Evolutionary conservation across 257 asterid genomes (phyloP), one percentile per base, ranked within the genome.

Genomic region (Nicotiana sylvestris): DNA sequence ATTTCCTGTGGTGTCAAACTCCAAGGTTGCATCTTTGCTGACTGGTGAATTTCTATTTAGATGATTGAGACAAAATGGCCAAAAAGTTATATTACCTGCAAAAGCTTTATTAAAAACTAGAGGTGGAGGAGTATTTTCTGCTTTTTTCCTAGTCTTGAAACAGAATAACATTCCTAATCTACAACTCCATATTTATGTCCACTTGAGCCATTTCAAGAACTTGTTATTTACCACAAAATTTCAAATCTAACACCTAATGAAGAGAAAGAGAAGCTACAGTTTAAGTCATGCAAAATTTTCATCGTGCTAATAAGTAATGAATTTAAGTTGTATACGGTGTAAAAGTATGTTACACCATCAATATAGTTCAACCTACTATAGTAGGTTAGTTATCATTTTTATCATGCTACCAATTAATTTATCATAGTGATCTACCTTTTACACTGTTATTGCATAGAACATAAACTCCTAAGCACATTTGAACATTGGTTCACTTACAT

Each of bases 41-140:
- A 92, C 93, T 80, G 98, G 93, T 84, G 97, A 91, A 81, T 92
- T 92, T 91, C 99, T 95, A 88, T 92, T 90, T 85, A 88, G 90
- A 93, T 85, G 89, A 91, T 92, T 87, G 84, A 93, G 89, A 90
- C 85, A 90, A 30, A 80, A 91, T 82, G 89, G 91, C 88, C 88
- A 85, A 81, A 76, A 85, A 82, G 76, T 81, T 80, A 87, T 66
- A 83, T 58, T 61, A 81, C 92, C 92, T 87, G 90, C 93, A 89
- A 82, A 88, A 87, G 35, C 87, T 88, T 83, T 58, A 82, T 86
- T 87, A 83, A 88, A 91, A 86, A 82, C 88, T 90, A 85, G 81
- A 76, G 85, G 80, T 82, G 85, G 84, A 82, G 87, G 84, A 62
- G 12, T 61, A 17, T 65, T 39, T 72, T 53, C 82, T 57, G 57